A percentile compares a stretch with the other conserved stretches of the same genome.
These are phyloP conservation scores for Nadsonia starkeyi-henricii DNA, from an alignment of 1,139 yeast genomes.

Conservation along the genomic window DNA sequence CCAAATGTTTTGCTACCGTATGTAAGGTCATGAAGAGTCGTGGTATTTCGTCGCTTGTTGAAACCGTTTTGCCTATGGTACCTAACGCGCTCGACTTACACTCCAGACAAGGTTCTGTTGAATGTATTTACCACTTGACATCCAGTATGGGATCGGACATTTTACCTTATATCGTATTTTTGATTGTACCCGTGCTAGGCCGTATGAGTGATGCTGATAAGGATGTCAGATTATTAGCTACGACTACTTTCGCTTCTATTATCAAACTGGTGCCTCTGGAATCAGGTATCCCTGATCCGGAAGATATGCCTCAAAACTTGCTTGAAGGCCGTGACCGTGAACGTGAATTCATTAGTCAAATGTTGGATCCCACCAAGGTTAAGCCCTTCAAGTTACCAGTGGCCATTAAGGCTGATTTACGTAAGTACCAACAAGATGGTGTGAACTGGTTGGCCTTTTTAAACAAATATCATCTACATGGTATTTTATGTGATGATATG, in stretches of 20 bases:
- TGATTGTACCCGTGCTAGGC: constrained; percentile 92
- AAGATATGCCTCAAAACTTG: constrained; percentile 74
- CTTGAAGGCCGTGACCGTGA: constrained; percentile 85
- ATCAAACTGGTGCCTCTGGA: constrained; percentile 93
- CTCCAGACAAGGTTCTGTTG: constrained; percentile 89
- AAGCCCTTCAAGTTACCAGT: constrained; percentile 82
- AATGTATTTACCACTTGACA: constrained; percentile 75
- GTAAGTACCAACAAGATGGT: constrained; percentile 97
- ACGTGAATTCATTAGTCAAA: constrained; percentile 87
- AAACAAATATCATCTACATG: constrained; percentile 90
- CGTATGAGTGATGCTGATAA: constrained; percentile 94
- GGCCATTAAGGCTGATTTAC: constrained; percentile 78
- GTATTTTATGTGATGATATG: constrained; percentile 98
- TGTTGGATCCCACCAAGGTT: constrained; percentile 96
- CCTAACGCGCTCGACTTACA: constrained; percentile 63
- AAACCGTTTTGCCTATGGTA: constrained; percentile 63
- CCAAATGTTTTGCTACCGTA: constrained; percentile 76
- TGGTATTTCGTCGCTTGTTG: constrained; percentile 72
- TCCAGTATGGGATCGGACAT: constrained; percentile 78
- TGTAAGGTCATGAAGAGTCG: constrained; percentile 60
- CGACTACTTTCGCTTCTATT: constrained; percentile 92
- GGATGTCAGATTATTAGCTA: constrained; percentile 81
- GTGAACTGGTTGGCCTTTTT: constrained; percentile 95
- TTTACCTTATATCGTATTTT: constrained; percentile 85
- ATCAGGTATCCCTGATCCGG: constrained; percentile 95